Evolutionary conservation across 1,139 yeast species (phyloP), one percentile per base, ranked within the genome.

Genomic region (Geotrichum phurueaensis): DNA sequence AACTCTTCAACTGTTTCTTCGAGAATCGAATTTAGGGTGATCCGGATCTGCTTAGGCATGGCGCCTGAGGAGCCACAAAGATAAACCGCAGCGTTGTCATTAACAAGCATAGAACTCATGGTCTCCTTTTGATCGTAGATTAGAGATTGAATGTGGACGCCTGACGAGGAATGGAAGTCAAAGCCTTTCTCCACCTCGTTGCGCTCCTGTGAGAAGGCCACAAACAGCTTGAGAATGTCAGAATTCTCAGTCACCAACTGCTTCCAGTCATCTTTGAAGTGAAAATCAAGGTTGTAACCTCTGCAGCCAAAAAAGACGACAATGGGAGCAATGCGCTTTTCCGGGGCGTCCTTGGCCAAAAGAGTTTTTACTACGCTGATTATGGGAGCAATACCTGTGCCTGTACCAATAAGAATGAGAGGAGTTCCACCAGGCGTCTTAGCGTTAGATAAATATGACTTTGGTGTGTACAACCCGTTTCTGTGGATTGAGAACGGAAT

Each of bases 321-420:
- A 57, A 70, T 65, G 3, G 62, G 63, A 15, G 57, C 55, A 9
- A 33, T 36, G 36, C 61, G 48, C 13, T 56, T 33, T 9, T 51
- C 57, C 13, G 57, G 56, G 7, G 55, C 54, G 18, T 52, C 36
- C 43, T 57, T 58, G 2, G 61, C 51, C 1, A 56, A 47, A 1
- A 49, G 53, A 9, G 63, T 51, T 22, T 55, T 39, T 6, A 54
- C 51, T 5, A 58, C 43, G 18, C 56, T 55, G 2, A 57, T 51
- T 81, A 91, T 84, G 1, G 97, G 97, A 0, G 98, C 97, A 9
- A 92, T 78, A 1, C 98, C 98, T 0, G 97, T 92, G 7, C 97
- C 98, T 0, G 97, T 95, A 0, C 94, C 85, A 6, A 91, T 80
- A 81, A 91, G 78, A 4, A 91, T 76, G 39, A 87, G 74, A 0